phyloP scores from a whole-genome alignment of 2,329 filamentous ascomycete species.

The Monilinia aucupariae region DNA sequence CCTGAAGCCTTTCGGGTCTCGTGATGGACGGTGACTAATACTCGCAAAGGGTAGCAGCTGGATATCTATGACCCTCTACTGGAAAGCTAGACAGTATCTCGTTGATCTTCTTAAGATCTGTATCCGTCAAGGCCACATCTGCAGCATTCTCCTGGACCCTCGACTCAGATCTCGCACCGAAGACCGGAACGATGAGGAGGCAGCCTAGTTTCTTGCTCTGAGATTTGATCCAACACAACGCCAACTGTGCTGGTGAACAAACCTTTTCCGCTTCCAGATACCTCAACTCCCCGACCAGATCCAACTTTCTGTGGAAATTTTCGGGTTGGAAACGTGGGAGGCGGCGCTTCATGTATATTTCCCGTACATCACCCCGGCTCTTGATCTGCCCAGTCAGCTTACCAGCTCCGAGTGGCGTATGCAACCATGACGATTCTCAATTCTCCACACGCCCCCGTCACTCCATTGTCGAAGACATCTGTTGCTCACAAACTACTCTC shows the following conservation, averaged over 20 bases:
- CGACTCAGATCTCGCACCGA: slow-evolving; percentile 24
- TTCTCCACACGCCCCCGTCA: too few species aligned
- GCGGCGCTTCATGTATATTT: slow-evolving; percentile 46
- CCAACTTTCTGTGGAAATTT: slow-evolving; percentile 58
- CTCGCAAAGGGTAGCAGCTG: background rate
- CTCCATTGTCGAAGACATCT: too few species aligned
- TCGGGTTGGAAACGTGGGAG: slow-evolving; percentile 55
- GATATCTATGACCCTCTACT: slow-evolving; percentile 2
- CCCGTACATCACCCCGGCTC: slow-evolving; percentile 47
- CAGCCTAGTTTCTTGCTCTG: slow-evolving; percentile 9
- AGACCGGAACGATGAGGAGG: slow-evolving; percentile 15
- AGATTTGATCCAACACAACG: slow-evolving; percentile 12
- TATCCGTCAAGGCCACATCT: slow-evolving; percentile 26
- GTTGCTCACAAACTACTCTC: too few species aligned
- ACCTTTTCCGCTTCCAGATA: slow-evolving; percentile 53
- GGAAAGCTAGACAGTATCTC: slow-evolving; percentile 18
- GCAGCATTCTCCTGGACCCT: slow-evolving; percentile 32
- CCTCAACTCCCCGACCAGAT: slow-evolving; percentile 53
- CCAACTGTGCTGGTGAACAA: slow-evolving; percentile 38
- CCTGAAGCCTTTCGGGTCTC: background rate
- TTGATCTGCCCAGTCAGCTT: slow-evolving; percentile 50
- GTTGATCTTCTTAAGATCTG: slow-evolving; percentile 31
- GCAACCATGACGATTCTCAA: background rate
- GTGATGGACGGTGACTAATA: background rate
- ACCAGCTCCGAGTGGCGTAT: slow-evolving; percentile 58